Percentiles rank a stretch among this genome's conserved stretches.
These are phyloP conservation scores for Triticum aestivum DNA, from an alignment of 176 grass and related monocot genomes.

Conservation along the genomic window IWGSC_CS_RefSeq_v2.1 NC_057805.1:475075585-475076084, in stretches of 20 bases:
- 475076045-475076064: slow-evolving; percentile 72
- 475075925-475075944: neutral
- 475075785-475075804: slow-evolving; percentile 52
- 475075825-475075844: slow-evolving; percentile 64
- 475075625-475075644: neutral
- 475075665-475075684: neutral
- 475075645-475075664: neutral
- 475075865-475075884: neutral
- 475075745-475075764: slow-evolving; percentile 20
- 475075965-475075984: slow-evolving; percentile 22
- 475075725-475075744: slow-evolving; percentile 32
- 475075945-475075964: slow-evolving; percentile 8
- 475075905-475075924: neutral
- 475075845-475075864: slow-evolving; percentile 34
- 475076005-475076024: neutral
- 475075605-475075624: neutral
- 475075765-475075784: slow-evolving; percentile 23
- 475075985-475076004: neutral
- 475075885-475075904: neutral
- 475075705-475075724: neutral
- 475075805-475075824: slow-evolving; percentile 37
- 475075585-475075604: too few species aligned
- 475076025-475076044: slow-evolving; percentile 8
- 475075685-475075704: too few species aligned
- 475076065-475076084: slow-evolving; percentile 61